Evolutionary conservation across 2,329 filamentous ascomycete species (phyloP).

Genomic region (Magnaporthales sp.): DNA sequence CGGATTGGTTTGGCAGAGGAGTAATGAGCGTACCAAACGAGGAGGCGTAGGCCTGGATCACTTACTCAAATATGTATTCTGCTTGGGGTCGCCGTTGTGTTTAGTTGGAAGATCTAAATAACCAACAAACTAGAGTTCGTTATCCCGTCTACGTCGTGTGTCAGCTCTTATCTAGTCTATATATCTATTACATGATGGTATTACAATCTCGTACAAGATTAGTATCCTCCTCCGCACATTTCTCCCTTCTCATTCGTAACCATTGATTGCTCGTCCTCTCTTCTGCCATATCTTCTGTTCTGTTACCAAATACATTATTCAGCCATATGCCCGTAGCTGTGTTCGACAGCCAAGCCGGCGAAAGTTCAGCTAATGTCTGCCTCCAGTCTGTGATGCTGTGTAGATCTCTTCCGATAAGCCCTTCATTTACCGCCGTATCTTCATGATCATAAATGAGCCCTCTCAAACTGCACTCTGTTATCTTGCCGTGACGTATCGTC

Average conservation of each 20-base stretch:
- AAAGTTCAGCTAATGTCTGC: constrained; percentile 8
- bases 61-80: neutral
- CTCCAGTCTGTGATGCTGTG: constrained; percentile 21
- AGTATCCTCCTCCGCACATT: neutral
- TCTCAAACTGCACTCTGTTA: constrained; percentile 18
- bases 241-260: neutral
- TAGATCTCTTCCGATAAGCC: constrained; percentile 15
- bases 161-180: neutral
- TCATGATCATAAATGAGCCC: constrained; percentile 13
- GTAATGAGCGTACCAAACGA: constrained; percentile 59
- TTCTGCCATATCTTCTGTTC: neutral
- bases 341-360: neutral
- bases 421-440: constrained; percentile 10
- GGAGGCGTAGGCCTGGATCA: neutral
- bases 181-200: neutral
- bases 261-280: neutral
- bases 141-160: neutral
- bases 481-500: constrained; percentile 29
- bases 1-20: constrained; percentile 89
- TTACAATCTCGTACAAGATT: neutral
- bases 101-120: neutral
- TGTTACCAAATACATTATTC: constrained; percentile 19
- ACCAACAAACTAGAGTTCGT: neutral
- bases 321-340: constrained; percentile 17
- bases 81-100: neutral